Evolutionary conservation across 1,139 yeast species (phyloP), one percentile per base, ranked within the genome.

Genomic region (Meyerozyma carpophila): DNA sequence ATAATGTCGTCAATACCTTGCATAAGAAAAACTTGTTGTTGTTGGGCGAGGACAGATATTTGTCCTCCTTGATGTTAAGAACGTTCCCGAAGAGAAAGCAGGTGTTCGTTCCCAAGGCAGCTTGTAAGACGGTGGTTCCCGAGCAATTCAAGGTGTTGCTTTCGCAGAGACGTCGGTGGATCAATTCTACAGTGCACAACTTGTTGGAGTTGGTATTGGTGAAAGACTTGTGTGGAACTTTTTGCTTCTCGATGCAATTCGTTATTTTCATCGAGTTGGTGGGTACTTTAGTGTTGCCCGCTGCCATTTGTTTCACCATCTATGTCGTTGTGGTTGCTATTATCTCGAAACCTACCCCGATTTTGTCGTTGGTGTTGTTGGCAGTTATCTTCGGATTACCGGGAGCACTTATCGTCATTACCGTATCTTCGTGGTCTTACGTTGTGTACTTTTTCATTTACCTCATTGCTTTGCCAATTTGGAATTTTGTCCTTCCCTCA

Each of bases 151-250:
- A 66, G 50, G 95, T 91, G 37, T 70, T 93, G 54, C 70, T 93
- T 44, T 91, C 98, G 1, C 98, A 93, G 63, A 84, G 98, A 62
- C 88, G 98, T 67, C 87, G 98, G 62, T 93, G 98, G 98, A 93
- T 93, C 57, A 93, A 93, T 65, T 90, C 98, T 2, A 93, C 98
- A 0, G 95, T 93, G 40, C 98, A 93, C 65, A 93, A 93, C 59
- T 77, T 93, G 61, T 79, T 93, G 84, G 98, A 93, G 65, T 77
- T 93, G 55, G 87, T 86, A 3, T 69, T 90, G 53, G 95, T 91
- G 32, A 82, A 84, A 46, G 97, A 93, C 63, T 75, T 93, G 52
- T 93, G 98, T 75, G 98, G 98, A 52, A 93, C 96, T 0, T 93
- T 93, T 63, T 91, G 98, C 56, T 87, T 91, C 56, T 91, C 98